Evolutionary conservation across 805 yeast genomes (phyloP).

Genomic region (Candida easanensis): DNA sequence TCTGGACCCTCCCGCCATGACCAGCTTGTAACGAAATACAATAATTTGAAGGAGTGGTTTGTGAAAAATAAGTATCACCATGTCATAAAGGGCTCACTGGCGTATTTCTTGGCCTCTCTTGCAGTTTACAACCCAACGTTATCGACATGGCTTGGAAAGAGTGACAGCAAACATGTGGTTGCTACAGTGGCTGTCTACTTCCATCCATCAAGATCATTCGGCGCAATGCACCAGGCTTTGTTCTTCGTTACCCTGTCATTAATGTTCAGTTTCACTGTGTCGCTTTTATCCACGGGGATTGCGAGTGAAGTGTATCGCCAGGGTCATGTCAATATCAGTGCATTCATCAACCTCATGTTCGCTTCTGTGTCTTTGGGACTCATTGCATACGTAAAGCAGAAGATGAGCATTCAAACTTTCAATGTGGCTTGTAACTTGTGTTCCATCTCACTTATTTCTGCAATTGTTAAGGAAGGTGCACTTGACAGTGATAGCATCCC

Average conservation of each 20-base stretch:
- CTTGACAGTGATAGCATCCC: slow-evolving; percentile 58
- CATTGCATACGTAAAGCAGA: slow-evolving; percentile 68
- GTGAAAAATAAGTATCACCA: slow-evolving; percentile 15
- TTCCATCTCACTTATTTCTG: slow-evolving; percentile 65
- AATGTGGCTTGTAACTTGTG: slow-evolving; percentile 81
- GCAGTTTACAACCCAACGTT: slow-evolving; percentile 60
- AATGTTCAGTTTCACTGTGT: slow-evolving; percentile 48
- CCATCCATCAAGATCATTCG: slow-evolving; percentile 76
- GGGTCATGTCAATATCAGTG: slow-evolving; percentile 48
- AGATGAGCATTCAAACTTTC: slow-evolving; percentile 63
- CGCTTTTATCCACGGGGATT: slow-evolving; percentile 49
- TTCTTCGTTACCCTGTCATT: slow-evolving; percentile 57
- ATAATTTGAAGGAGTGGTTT: not conserved
- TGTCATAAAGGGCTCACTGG: slow-evolving; percentile 66
- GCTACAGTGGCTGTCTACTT: slow-evolving; percentile 85
- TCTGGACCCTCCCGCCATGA: not conserved
- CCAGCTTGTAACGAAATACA: not conserved
- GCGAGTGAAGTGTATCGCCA: slow-evolving; percentile 43
- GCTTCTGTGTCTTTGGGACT: slow-evolving; percentile 58
- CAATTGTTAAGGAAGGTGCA: slow-evolving; percentile 73
- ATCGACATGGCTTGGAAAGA: slow-evolving; percentile 51
- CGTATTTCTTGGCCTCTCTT: slow-evolving; percentile 70
- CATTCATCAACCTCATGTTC: slow-evolving; percentile 49
- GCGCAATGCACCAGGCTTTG: slow-evolving; percentile 76
- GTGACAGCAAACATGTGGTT: slow-evolving; percentile 76